Evolutionary conservation across 345 rosid genomes (phyloP), one percentile per base, ranked within the genome.

Genomic region (Euphorbia lathyris): DNA sequence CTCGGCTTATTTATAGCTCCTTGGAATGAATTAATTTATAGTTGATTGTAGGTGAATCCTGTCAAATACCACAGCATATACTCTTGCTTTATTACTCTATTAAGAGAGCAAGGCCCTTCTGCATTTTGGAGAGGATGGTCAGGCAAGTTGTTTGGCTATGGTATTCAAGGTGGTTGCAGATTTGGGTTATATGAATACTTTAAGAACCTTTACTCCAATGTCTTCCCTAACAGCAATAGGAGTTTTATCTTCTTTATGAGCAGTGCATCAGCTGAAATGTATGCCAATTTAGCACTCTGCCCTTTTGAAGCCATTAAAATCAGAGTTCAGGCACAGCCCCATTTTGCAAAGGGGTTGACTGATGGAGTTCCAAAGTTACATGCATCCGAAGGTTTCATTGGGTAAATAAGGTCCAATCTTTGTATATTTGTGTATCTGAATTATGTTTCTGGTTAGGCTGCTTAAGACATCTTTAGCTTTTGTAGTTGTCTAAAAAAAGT

Each of bases 121-220:
- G 75, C 82, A 57, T 83, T 87, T 36, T 85, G 89, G 89, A 80
- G 89, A 75, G 92, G 89, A 71, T 87, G 86, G 92, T 79, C 84
- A 1, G 79, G 83, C 64, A 85, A 83, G 85, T 77, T 84, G 20
- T 77, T 85, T 69, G 89, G 89, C 6, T 87, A 85, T 66, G 92
- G 89, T 72, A 80, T 66, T 71, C 86, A 87, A 83, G 92, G 89
- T 48, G 89, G 89, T 45, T 87, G 84, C 72, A 76, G 88, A 79
- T 87, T 84, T 9, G 84, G 88, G 26, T 78, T 85, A 8, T 85
- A 83, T 56, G 88, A 81, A 56, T 85, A 87, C 55, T 85, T 87
- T 85, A 87, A 85, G 79, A 76, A 69, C 59, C 72, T 83, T 70
- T 85, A 85, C 74, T 74, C 83, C 72, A 79, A 82, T 66, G 69